A percentile compares a stretch with the other conserved stretches of the same genome.
These are phyloP conservation scores for Lecanosticta acicola DNA, from an alignment of 2,329 filamentous ascomycete species.

Conservation along the genomic window DNA sequence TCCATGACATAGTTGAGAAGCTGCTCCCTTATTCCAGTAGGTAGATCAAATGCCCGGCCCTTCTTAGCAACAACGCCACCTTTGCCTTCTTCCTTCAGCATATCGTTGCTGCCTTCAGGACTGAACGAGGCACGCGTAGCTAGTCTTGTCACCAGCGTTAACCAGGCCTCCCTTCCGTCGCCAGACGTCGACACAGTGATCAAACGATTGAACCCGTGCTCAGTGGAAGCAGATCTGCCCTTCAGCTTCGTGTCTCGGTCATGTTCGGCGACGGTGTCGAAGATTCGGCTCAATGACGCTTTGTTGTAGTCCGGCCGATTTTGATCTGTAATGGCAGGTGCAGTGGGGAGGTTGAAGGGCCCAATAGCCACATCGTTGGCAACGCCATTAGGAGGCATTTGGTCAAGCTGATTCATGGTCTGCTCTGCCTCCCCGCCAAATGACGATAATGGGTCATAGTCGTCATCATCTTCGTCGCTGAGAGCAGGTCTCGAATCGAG, in stretches of 20 bases:
- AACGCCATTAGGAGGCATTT: conserved; percentile 47
- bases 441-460: conserved; percentile 85
- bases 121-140: conserved; percentile 73
- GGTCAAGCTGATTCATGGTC: conserved; percentile 70
- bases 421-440: conserved; percentile 72
- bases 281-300: conserved; percentile 68
- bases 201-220: conserved; percentile 72
- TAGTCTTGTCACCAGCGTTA: conserved; percentile 77
- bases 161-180: conserved; percentile 83
- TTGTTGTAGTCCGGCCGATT: conserved; percentile 69
- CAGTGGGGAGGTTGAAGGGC: conserved; percentile 72
- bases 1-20: conserved; percentile 83
- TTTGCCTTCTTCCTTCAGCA: conserved; percentile 32
- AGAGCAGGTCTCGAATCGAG: conserved; percentile 28
- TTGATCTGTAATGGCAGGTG: conserved; percentile 65
- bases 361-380: conserved; percentile 53
- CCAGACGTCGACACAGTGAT: conserved; percentile 60
- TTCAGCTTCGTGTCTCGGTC: conserved; percentile 63
- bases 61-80: conserved; percentile 15
- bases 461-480: conserved; percentile 67
- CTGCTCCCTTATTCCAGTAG: conserved; percentile 68
- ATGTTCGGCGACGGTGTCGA: conserved; percentile 67
- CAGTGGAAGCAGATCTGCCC: conserved; percentile 28
- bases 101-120: conserved; percentile 50
- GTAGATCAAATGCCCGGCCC: conserved; percentile 44